Conservation (phyloP, 108 stramenopile species). For the Fragilariopsis cylindrus region DNA sequence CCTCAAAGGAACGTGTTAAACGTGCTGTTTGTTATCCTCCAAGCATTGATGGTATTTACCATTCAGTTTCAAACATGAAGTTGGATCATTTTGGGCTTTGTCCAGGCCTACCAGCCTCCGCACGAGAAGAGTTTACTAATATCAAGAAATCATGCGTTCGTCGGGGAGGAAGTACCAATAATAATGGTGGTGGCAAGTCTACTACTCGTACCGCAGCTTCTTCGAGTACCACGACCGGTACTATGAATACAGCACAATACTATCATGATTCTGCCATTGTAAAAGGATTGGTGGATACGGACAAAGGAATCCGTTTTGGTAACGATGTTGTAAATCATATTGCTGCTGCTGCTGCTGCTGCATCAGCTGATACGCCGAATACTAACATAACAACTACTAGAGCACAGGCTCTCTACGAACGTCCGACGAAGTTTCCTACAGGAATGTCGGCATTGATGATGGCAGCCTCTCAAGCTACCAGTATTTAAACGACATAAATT, state of each 20-base stretch:
- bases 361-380: background rate
- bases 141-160: conserved; percentile 29
- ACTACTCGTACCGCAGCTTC: background rate
- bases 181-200: conserved; percentile 7
- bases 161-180: conserved; percentile 7
- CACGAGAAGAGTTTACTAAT: conserved; percentile 19
- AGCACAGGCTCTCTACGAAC: background rate
- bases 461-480: conserved; percentile 11
- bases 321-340: background rate
- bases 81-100: conserved; percentile 55
- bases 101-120: conserved; percentile 25
- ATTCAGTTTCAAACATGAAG: conserved; percentile 59
- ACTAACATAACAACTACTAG: background rate
- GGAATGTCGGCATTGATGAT: conserved; percentile 14
- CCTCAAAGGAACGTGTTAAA: conserved; percentile 43
- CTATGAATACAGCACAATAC: conserved; percentile 42
- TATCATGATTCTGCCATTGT: conserved; percentile 47
- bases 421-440: background rate
- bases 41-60: conserved; percentile 43
- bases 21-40: conserved; percentile 56
- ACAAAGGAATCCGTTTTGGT: conserved; percentile 46
- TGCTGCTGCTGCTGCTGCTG: background rate
- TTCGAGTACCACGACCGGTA: background rate
- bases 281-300: conserved; percentile 50
- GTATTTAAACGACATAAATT: background rate